Evolutionary conservation across 2,329 filamentous ascomycete species (phyloP).

Genomic region (Tetracladium maxilliforme): DNA sequence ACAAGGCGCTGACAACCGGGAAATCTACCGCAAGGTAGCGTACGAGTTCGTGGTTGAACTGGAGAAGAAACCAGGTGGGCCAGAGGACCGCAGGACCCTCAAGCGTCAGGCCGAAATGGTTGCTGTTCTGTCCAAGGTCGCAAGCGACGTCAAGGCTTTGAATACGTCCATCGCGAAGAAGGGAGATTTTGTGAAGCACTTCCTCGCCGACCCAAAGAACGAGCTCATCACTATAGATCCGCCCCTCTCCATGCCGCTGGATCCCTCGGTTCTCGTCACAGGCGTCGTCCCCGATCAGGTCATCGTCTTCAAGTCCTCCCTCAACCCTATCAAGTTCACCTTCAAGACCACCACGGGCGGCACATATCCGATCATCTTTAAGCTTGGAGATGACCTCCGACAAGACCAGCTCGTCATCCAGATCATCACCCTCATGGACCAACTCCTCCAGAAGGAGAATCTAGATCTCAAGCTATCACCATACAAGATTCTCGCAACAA

Average conservation of each 20-base stretch:
- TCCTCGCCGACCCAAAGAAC: slow-evolving; percentile 77
- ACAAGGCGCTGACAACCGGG: slow-evolving; percentile 60
- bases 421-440: slow-evolving; percentile 97
- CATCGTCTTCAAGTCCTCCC: slow-evolving; percentile 86
- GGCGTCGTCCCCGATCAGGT: slow-evolving; percentile 75
- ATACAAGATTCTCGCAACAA: slow-evolving; percentile 91
- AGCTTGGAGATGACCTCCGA: slow-evolving; percentile 87
- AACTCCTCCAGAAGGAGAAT: slow-evolving; percentile 88
- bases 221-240: slow-evolving; percentile 74
- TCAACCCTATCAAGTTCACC: slow-evolving; percentile 80
- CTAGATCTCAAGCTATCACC: slow-evolving; percentile 88
- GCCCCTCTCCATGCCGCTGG: slow-evolving; percentile 74
- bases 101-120: slow-evolving; percentile 82
- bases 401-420: slow-evolving; percentile 96
- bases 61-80: slow-evolving; percentile 54
- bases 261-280: slow-evolving; percentile 66
- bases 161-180: slow-evolving; percentile 65
- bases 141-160: slow-evolving; percentile 67
- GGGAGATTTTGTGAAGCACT: slow-evolving; percentile 70
- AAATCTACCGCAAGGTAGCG: slow-evolving; percentile 82
- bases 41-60: slow-evolving; percentile 93
- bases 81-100: slow-evolving; percentile 60
- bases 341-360: slow-evolving; percentile 69
- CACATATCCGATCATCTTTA: slow-evolving; percentile 90
- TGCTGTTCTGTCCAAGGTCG: slow-evolving; percentile 74